Evolutionary conservation across 768 basidiomycete species (phyloP).

Genomic region (Mycena leptocephala): DNA sequence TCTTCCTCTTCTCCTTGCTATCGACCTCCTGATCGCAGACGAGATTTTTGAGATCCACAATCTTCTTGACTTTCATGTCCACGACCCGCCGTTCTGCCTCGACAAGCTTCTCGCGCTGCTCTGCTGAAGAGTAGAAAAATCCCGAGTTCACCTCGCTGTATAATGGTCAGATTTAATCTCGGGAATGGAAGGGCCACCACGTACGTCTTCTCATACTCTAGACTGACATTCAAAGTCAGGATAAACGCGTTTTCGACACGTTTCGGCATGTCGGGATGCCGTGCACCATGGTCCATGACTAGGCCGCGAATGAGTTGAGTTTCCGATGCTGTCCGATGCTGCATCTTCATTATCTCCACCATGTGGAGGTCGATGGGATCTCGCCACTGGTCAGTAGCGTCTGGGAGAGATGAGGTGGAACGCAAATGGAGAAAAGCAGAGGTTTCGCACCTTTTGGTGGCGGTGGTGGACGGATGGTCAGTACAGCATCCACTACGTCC

Average conservation of each 20-base stretch:
- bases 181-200: constrained; percentile 46
- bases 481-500: constrained; percentile 96
- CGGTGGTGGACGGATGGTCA: constrained; percentile 84
- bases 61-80: constrained; percentile 95
- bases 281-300: constrained; percentile 96
- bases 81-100: constrained; percentile 97
- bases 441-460: constrained; percentile 68
- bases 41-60: constrained; percentile 95
- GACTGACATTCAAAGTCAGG: constrained; percentile 95
- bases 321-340: constrained; percentile 97
- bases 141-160: constrained; percentile 97
- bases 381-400: constrained; percentile 77
- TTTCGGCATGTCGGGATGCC: constrained; percentile 99
- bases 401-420: constrained; percentile 50
- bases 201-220: constrained; percentile 99
- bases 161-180: constrained; percentile 38
- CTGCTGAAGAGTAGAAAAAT: constrained; percentile 99
- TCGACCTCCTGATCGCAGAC: constrained; percentile 96
- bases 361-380: constrained; percentile 99
- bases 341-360: constrained; percentile 99
- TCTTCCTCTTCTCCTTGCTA: constrained; percentile 85
- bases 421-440: constrained; percentile 29
- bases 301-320: constrained; percentile 96
- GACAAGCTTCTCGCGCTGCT: constrained; percentile 98
- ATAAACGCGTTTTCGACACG: constrained; percentile 97